Evolutionary conservation across 176 grass and related monocot species (phyloP).

Genomic region (Melocanna baccifera): DNA sequence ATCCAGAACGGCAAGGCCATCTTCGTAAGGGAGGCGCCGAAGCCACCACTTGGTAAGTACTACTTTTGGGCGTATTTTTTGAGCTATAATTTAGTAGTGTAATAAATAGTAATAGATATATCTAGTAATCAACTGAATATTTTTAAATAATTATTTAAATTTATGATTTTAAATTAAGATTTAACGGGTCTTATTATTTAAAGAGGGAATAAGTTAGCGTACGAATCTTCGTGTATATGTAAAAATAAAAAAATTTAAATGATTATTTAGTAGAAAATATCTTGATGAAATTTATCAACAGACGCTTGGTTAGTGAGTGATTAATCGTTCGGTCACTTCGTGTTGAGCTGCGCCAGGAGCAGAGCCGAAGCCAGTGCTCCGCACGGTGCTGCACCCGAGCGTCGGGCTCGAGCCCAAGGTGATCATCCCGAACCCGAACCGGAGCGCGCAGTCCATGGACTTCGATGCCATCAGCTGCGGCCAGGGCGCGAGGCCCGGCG

Average conservation of each 20-base stretch:
- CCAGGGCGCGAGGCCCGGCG: background rate
- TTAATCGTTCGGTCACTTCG: constrained; percentile 2
- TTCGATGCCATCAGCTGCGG: constrained; percentile 29
- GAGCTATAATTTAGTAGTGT: too few relatives aligned
- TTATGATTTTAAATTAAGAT: too few relatives aligned
- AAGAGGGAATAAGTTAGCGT: too few relatives aligned
- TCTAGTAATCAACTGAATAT: too few relatives aligned
- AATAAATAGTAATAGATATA: too few relatives aligned
- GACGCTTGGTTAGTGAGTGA: constrained; percentile 11
- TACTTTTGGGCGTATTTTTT: too few relatives aligned
- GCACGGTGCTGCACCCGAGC: constrained; percentile 68
- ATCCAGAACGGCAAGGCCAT: constrained; percentile 75
- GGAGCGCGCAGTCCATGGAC: constrained; percentile 42
- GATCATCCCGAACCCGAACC: constrained; percentile 66
- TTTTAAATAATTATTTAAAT: too few relatives aligned
- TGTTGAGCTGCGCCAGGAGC: constrained; percentile 40
- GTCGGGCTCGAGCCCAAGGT: constrained; percentile 65
- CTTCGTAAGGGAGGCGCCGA: constrained; percentile 60
- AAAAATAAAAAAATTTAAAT: too few relatives aligned
- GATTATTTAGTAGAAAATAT: too few relatives aligned
- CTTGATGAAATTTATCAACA: too few relatives aligned
- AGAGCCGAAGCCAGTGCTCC: constrained; percentile 59
- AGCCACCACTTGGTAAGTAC: constrained; percentile 51
- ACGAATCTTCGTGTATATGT: too few relatives aligned
- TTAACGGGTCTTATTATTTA: too few relatives aligned